These are phyloP conservation scores for Paulownia fortunei DNA, from an alignment of 257 asterid genomes.

Conservation along the genomic window DNA sequence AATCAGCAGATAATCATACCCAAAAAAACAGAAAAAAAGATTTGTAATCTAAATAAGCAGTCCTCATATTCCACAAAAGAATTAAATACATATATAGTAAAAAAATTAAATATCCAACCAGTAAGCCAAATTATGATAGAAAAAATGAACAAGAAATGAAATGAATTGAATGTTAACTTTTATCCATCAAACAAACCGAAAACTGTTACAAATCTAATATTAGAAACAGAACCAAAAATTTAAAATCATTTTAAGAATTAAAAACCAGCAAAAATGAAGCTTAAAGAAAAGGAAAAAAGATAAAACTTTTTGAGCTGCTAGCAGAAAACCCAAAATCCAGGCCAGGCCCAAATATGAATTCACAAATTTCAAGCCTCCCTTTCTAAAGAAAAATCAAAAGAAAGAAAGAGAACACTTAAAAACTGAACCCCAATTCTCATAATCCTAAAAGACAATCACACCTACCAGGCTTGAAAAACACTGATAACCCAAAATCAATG, in stretches of 20 bases:
- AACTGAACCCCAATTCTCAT: background rate
- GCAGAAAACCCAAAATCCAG: background rate
- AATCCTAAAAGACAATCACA: background rate
- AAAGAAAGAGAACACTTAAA: background rate
- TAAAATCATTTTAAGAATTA: background rate
- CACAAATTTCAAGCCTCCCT: background rate
- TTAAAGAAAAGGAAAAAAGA: background rate
- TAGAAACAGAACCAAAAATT: background rate
- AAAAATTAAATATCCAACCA: background rate
- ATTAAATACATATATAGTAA: too few relatives aligned
- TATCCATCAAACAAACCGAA: background rate
- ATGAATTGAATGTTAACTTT: background rate
- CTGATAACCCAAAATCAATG: slow-evolving; percentile 85
- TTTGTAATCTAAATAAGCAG: background rate
- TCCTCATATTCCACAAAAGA: background rate
- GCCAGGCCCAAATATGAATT: background rate
- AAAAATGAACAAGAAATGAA: background rate
- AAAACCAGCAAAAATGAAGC: slow-evolving; percentile 14
- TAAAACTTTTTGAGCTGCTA: background rate
- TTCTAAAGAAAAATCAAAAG: background rate
- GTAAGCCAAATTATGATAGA: background rate
- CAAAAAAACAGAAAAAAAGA: background rate
- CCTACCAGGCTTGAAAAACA: slow-evolving; percentile 85
- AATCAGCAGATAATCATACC: background rate
- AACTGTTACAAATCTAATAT: background rate